Percentiles rank a stretch among this genome's conserved stretches.
phyloP scores from a whole-genome alignment of 2,329 filamentous ascomycete genomes.

The Neofusicoccum kwambonambiense region DNA sequence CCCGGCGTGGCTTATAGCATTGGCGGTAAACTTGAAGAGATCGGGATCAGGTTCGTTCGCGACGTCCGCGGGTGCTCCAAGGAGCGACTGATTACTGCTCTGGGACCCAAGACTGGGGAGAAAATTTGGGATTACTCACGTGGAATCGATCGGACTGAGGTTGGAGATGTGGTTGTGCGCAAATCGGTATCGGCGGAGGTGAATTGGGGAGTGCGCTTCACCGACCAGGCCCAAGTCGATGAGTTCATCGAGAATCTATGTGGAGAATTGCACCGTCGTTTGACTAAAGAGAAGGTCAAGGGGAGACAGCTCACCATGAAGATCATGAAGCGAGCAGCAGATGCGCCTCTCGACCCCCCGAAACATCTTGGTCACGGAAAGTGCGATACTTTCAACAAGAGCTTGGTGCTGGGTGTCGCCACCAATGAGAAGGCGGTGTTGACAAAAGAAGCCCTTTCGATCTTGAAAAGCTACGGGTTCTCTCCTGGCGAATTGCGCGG shows the following conservation, averaged over 20 bases:
- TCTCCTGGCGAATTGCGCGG: conserved; percentile 91
- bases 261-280: conserved; percentile 75
- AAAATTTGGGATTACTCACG: conserved; percentile 88
- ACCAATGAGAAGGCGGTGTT: conserved; percentile 73
- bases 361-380: conserved; percentile 95
- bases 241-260: conserved; percentile 85
- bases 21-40: conserved; percentile 80
- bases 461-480: conserved; percentile 78
- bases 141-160: conserved; percentile 81
- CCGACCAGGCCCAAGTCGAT: conserved; percentile 87
- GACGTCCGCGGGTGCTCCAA: conserved; percentile 76
- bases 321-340: conserved; percentile 81
- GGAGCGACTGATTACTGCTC: conserved; percentile 67
- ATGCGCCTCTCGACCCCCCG: conserved; percentile 85
- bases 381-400: conserved; percentile 94
- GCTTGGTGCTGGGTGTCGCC: conserved; percentile 74
- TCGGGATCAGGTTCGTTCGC: conserved; percentile 77
- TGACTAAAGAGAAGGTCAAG: conserved; percentile 80
- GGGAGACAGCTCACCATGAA: conserved; percentile 90
- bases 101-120: conserved; percentile 91
- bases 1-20: conserved; percentile 94
- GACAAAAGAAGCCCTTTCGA: conserved; percentile 78
- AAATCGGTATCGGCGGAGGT: conserved; percentile 98
- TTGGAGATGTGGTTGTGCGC: conserved; percentile 79
- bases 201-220: conserved; percentile 96